phyloP scores from a whole-genome alignment of 1,139 yeast genomes.

The Blastobotrys elegans region DNA sequence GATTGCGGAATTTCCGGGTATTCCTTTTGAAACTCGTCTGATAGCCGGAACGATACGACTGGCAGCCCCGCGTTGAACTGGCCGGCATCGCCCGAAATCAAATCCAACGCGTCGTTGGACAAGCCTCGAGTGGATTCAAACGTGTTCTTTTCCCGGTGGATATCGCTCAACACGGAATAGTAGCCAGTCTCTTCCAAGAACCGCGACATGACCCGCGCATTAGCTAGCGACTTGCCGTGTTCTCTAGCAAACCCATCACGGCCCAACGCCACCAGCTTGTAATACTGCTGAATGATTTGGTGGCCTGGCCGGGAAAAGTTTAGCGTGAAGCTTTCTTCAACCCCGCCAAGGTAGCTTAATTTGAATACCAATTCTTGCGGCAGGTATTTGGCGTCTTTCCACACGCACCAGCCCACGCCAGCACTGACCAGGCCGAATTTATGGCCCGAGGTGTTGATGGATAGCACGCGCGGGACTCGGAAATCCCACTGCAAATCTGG shows the following conservation, averaged over 20 bases:
- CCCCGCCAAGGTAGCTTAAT: constrained; percentile 80
- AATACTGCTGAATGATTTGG: constrained; percentile 86
- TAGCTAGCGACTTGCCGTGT: constrained; percentile 58
- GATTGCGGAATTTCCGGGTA: constrained; percentile 88
- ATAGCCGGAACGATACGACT: constrained; percentile 78
- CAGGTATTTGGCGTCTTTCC: constrained; percentile 61
- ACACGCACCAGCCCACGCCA: constrained; percentile 89
- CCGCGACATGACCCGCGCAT: constrained; percentile 63
- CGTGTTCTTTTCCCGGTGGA: constrained; percentile 48
- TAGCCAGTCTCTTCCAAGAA: constrained; percentile 61
- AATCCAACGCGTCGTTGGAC: constrained; percentile 22
- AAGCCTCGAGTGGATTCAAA: constrained; percentile 11
- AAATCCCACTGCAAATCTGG: constrained; percentile 84
- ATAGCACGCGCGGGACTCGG: constrained; percentile 64
- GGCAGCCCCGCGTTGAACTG: constrained; percentile 74
- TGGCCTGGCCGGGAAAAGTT: constrained; percentile 92
- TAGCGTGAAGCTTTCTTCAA: constrained; percentile 79
- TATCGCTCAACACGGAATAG: constrained; percentile 71
- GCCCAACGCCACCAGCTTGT: constrained; percentile 68
- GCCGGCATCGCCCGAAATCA: constrained; percentile 19
- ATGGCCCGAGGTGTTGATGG: constrained; percentile 92
- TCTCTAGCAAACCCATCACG: constrained; percentile 60
- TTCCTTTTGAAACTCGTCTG: constrained; percentile 48
- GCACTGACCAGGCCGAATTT: constrained; percentile 87
- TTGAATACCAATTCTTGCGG: constrained; percentile 73